phyloP scores from a whole-genome alignment of 495 filamentous ascomycete genomes.

The Penicillium nucicola region DNA sequence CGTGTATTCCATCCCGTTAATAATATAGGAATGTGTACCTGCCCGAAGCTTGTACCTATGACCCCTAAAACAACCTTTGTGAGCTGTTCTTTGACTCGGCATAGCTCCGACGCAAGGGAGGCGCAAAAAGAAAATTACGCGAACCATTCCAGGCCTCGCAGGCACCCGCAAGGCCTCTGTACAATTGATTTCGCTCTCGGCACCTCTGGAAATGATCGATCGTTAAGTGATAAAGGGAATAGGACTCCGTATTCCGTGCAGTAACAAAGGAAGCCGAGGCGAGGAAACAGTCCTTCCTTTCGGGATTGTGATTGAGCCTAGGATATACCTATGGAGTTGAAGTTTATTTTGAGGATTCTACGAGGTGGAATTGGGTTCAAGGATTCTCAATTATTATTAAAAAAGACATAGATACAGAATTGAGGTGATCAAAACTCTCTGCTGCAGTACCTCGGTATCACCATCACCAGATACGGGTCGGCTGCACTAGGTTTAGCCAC shows the following conservation, averaged over 20 bases:
- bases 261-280: background rate
- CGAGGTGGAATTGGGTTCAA: too few species aligned
- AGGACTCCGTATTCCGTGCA: background rate
- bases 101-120: conserved; percentile 31
- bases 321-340: background rate
- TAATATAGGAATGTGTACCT: conserved; percentile 5
- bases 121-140: conserved; percentile 4
- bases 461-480: background rate
- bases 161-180: conserved; percentile 7
- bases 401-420: too few species aligned
- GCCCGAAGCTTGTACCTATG: background rate
- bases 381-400: too few species aligned
- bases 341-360: too few species aligned
- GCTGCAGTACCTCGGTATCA: too few species aligned
- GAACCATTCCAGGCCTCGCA: conserved; percentile 4
- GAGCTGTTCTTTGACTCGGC: conserved; percentile 10
- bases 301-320: background rate
- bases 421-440: too few species aligned
- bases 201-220: background rate
- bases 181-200: background rate
- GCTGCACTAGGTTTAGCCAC: background rate
- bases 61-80: conserved; percentile 3
- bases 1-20: background rate
- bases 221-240: background rate
- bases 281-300: background rate